A percentile compares a stretch with the other conserved stretches of the same genome.
Evolutionary conservation across 805 yeast genomes (phyloP).

Genomic region (Wickerhamomyces subpelliculosus): DNA sequence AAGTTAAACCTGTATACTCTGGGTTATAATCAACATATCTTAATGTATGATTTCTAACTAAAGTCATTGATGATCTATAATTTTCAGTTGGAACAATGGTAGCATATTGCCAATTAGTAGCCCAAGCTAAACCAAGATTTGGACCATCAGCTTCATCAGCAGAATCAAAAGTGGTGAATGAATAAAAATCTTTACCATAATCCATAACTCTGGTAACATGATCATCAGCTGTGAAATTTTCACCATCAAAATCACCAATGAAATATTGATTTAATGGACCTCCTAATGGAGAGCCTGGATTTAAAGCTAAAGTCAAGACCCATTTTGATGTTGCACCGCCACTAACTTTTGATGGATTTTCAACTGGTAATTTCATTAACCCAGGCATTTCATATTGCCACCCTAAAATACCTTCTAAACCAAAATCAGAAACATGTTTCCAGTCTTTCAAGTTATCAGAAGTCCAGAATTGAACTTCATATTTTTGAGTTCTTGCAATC

Average conservation of each 20-base stretch:
- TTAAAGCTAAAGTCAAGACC: constrained; percentile 32
- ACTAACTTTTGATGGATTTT: constrained; percentile 9
- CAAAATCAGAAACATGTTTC: constrained; percentile 22
- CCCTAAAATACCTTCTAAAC: constrained; percentile 24
- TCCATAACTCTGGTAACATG: constrained; percentile 25
- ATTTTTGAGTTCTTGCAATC: constrained; percentile 24
- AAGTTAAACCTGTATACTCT: constrained; percentile 16
- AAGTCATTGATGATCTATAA: constrained; percentile 31
- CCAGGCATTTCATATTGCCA: constrained; percentile 38
- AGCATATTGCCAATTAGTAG: constrained; percentile 36
- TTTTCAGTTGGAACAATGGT: constrained; percentile 28
- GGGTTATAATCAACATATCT: constrained; percentile 20
- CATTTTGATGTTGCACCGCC: constrained; percentile 20
- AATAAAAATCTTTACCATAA: constrained; percentile 33
- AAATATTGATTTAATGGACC: constrained; percentile 35
- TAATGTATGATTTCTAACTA: constrained; percentile 24
- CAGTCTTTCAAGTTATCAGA: constrained; percentile 22
- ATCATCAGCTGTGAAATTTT: constrained; percentile 25
- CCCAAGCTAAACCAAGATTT: constrained; percentile 34
- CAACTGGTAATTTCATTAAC: constrained; percentile 24
- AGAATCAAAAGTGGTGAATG: constrained; percentile 27
- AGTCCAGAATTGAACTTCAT: constrained; percentile 22
- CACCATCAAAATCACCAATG: constrained; percentile 35
- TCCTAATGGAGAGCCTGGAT: constrained; percentile 37
- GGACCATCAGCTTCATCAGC: constrained; percentile 15